Evolutionary conservation across 805 yeast genomes (phyloP), one percentile per base, ranked within the genome.

Genomic region (Ogataea saltuana): DNA sequence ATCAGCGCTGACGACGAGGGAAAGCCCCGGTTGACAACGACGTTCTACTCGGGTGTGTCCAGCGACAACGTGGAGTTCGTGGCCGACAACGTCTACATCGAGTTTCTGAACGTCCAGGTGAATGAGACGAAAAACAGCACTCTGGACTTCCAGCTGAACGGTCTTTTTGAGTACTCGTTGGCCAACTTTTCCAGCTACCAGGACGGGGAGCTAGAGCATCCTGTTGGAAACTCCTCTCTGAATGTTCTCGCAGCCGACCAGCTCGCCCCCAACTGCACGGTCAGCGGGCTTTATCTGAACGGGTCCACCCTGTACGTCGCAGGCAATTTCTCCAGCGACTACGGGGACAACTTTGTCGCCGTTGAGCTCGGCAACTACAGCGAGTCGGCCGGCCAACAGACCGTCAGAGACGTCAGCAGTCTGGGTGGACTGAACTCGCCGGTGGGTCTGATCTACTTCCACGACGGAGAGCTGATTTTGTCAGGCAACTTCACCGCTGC

Each of bases 151-250:
- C 56, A 70, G 2, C 60, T 90, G 39, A 85, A 86, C 60, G 96
- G 95, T 8, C 55, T 91, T 16, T 88, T 91, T 58, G 97, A 91
- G 65, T 93, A 83, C 62, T 81, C 88, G 1, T 65, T 81, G 27
- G 63, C 76, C 2, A 89, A 89, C 60, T 88, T 85, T 60, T 67
- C 83, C 8, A 48, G 44, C 3, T 49, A 49, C 21, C 26, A 30
- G 13, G 17, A 15, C 13, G 37, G 59, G 4, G 48, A 55, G 10
- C 50, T 61, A 19, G 56, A 49, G 3, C 25, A 49, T 22, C 61
- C 63, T 3, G 46, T 80, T 30, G 79, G 81, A 0, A 72, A 77
- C 50, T 71, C 85, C 0, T 58, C 77, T 2, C 48, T 83, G 31
- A 71, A 72, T 44, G 36, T 50, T 11, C 48, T 68, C 26, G 72